Evolutionary conservation across 78 protist species (phyloP).

Genomic region (Creolimax fragrantissima): DNA sequence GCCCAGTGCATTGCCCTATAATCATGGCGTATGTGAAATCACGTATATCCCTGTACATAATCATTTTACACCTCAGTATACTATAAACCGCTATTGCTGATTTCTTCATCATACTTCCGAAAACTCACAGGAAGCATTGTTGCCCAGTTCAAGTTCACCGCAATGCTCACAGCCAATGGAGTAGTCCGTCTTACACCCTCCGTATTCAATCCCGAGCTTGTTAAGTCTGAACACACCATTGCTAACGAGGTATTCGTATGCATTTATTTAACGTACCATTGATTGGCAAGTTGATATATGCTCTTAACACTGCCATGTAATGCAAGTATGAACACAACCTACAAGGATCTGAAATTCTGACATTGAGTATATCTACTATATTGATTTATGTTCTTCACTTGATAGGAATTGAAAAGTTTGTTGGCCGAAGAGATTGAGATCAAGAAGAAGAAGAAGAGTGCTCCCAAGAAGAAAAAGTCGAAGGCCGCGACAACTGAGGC

Average conservation of each 20-base stretch:
- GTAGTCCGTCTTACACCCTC: background rate
- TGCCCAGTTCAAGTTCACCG: constrained; percentile 85
- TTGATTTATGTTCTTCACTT: background rate
- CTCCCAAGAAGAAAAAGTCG: background rate
- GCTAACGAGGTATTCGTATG: background rate
- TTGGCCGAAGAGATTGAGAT: background rate
- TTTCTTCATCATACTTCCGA: background rate
- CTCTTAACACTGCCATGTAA: no score
- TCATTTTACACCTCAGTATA: background rate
- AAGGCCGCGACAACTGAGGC: background rate
- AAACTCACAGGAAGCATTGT: constrained; percentile 29
- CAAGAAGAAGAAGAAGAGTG: background rate
- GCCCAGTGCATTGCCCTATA: background rate
- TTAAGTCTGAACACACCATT: background rate
- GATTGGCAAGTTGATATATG: no score
- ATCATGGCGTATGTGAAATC: background rate
- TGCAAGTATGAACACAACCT: no score
- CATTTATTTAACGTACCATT: no score
- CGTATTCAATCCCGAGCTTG: background rate
- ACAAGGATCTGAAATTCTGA: no score
- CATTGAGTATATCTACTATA: no score
- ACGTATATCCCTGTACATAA: background rate
- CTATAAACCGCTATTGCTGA: background rate
- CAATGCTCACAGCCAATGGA: constrained; percentile 4
- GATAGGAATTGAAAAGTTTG: background rate